A percentile compares a stretch with the other conserved stretches of the same genome.
Conservation (phyloP, 805 yeast species). For the Candida ovalis region DNA sequence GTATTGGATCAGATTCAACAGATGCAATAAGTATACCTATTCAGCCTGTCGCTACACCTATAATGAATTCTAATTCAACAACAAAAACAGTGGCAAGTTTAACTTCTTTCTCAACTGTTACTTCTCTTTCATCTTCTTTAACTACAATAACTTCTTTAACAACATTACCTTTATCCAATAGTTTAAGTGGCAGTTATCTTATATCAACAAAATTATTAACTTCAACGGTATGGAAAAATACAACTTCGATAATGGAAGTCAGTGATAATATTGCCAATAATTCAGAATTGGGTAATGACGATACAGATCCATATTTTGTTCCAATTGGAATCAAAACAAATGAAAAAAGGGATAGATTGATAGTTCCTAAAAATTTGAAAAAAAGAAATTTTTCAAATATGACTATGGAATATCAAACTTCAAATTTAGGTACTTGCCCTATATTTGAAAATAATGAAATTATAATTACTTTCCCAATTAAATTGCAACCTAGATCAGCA, state of each 20-base stretch:
- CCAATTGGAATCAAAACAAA: constrained; percentile 18
- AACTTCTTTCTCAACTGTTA: background rate
- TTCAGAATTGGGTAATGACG: too few species aligned
- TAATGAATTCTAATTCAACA: too few species aligned
- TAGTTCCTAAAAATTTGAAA: background rate
- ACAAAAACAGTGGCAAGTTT: too few species aligned
- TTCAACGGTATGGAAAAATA: background rate
- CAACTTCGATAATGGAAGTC: background rate
- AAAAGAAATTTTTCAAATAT: background rate
- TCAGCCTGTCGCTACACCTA: background rate
- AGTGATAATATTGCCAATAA: background rate
- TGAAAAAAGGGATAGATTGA: constrained; percentile 1
- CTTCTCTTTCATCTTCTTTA: background rate
- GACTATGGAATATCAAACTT: too few species aligned
- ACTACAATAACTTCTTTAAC: constrained; percentile 2
- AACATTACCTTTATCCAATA: background rate
- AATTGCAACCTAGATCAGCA: constrained; percentile 24
- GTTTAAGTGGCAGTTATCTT: background rate
- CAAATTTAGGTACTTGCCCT: constrained; percentile 27
- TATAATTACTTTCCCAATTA: constrained; percentile 21
- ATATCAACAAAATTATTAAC: background rate
- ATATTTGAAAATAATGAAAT: constrained; percentile 23
- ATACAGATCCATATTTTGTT: constrained; percentile 7
- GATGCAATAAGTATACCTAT: background rate
- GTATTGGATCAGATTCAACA: constrained; percentile 4